A percentile compares a stretch with the other conserved stretches of the same genome.
These are phyloP conservation scores for Citrus australasica DNA, from an alignment of 345 rosid species.

Conservation along the genomic window DNA sequence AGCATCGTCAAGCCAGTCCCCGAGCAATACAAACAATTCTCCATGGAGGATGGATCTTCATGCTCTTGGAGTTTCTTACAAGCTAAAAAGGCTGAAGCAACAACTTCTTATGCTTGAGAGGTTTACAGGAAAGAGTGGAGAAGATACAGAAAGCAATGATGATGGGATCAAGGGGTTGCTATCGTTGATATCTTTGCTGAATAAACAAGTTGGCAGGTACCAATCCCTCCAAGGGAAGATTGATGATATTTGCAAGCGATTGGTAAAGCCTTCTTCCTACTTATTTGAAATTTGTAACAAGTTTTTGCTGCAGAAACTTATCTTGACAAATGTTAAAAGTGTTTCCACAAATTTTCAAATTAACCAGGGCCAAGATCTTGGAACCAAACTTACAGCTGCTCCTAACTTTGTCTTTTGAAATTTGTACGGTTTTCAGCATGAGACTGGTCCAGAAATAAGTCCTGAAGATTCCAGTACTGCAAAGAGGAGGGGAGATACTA, in stretches of 20 bases:
- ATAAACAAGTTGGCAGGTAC: slow-evolving; percentile 75
- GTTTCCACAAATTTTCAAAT: background rate
- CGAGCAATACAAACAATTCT: slow-evolving; percentile 32
- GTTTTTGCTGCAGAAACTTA: background rate
- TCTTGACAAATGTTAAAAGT: background rate
- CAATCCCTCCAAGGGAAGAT: slow-evolving; percentile 85
- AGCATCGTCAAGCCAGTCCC: slow-evolving; percentile 28
- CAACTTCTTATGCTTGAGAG: slow-evolving; percentile 86
- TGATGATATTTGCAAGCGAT: slow-evolving; percentile 81
- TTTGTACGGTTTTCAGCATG: slow-evolving; percentile 44
- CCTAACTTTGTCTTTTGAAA: background rate
- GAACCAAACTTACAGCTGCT: background rate
- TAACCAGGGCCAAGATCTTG: background rate
- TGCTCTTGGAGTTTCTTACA: slow-evolving; percentile 91
- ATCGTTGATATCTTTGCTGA: slow-evolving; percentile 56
- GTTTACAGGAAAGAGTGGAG: slow-evolving; percentile 53
- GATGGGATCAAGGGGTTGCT: slow-evolving; percentile 39
- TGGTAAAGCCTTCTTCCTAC: slow-evolving; percentile 46
- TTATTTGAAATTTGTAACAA: background rate
- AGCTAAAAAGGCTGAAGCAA: slow-evolving; percentile 91
- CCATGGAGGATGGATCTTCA: slow-evolving; percentile 85
- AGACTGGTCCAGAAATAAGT: slow-evolving; percentile 30
- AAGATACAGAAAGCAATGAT: slow-evolving; percentile 30
- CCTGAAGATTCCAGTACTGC: slow-evolving; percentile 22
- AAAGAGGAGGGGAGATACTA: slow-evolving; percentile 45